Evolutionary conservation across 176 grass and related monocot genomes (phyloP).

Genomic region (Poa annua): DNA sequence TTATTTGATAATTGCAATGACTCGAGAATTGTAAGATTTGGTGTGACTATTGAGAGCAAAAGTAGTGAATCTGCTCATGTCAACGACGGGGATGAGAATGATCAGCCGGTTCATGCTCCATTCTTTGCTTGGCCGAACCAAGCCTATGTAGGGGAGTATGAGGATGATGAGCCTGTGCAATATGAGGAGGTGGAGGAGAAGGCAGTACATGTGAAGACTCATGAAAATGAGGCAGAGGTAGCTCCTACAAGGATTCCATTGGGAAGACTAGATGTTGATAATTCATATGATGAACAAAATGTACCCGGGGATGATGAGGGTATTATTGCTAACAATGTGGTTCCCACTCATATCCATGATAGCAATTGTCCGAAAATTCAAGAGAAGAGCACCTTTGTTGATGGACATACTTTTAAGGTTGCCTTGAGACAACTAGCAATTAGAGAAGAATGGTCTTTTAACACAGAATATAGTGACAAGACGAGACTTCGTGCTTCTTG

Average conservation of each 20-base stretch:
- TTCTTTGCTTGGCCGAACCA: too few relatives aligned
- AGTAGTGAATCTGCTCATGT: too few relatives aligned
- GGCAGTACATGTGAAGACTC: neutral
- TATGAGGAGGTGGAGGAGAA: neutral
- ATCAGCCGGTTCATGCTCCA: too few relatives aligned
- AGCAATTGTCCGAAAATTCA: neutral
- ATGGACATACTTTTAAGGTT: neutral
- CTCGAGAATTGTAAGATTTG: too few relatives aligned
- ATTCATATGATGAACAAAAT: neutral
- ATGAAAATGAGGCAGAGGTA: neutral
- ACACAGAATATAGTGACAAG: neutral
- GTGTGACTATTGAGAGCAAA: too few relatives aligned
- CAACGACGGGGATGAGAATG: too few relatives aligned
- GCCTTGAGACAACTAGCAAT: neutral
- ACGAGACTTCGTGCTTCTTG: neutral
- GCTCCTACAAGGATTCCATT: neutral
- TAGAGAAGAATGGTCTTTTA: neutral
- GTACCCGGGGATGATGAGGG: neutral
- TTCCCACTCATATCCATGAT: neutral
- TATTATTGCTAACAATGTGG: neutral
- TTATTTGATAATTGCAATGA: too few relatives aligned
- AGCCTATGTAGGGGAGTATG: neutral
- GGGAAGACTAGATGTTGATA: neutral
- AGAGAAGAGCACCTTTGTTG: neutral
- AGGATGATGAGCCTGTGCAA: neutral